Evolutionary conservation across 495 filamentous ascomycete genomes (phyloP), one percentile per base, ranked within the genome.

Genomic region (Parathielavia appendiculata): DNA sequence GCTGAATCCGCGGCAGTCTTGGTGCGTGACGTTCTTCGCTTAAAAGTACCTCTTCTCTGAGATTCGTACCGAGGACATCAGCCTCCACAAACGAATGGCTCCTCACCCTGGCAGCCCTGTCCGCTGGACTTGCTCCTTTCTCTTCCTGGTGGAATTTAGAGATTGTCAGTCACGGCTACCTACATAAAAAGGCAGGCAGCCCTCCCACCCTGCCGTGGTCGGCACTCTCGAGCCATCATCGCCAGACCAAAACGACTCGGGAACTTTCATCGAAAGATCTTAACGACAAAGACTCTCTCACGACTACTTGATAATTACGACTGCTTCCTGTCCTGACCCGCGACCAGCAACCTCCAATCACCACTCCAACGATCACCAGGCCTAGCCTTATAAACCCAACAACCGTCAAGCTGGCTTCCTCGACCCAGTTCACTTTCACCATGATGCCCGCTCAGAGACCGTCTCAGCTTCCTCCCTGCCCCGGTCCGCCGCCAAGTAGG

Each of bases 401-500:
- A 67, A 66, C 50, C 36, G 48, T 41, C 53, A 56, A 50, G 38
- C 56, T 58, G 56, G 56, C 56, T 58, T 44, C 57, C 56, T 50
- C 57, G 39, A 52, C 44, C 36, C 36, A 50, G 43, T 54, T 51
- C 58, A 40, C 22, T 57, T 53, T 57, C 65, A 66, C 64, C 76
- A 82, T 70, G 63, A 86, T 87, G 84, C 83, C 84, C 79, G 79
- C 75, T 19, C 80, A 88, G 74, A 83, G 83, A 66, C 81, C 86
- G 52, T 83, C 83, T 66, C 79, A 83, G 62, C 85, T 91, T 62
- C 89, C 89, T 79, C 89, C 89, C 63, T 91, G 87, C 82, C 89
- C 89, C 5, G 89, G 89, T 66, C 89, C 89, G 61, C 89, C 89
- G 68, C 89, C 89, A 39, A 89, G 84, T 75, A 82, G 89, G 58